A percentile compares a stretch with the other conserved stretches of the same genome.
phyloP scores from a whole-genome alignment of 768 basidiomycete species.

The Mycena latifolia region DNA sequence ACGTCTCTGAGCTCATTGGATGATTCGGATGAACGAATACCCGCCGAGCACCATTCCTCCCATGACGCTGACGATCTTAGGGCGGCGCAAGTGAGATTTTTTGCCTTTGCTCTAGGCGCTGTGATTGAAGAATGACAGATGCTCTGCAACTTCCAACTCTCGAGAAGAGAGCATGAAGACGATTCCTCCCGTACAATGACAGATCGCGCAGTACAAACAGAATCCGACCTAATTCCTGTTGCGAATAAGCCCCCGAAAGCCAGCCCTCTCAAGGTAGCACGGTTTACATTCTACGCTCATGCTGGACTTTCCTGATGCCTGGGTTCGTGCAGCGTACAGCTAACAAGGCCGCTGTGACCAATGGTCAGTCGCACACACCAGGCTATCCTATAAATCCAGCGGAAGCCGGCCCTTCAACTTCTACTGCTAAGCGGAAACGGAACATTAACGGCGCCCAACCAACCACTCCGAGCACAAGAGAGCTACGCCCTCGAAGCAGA shows the following conservation, averaged over 20 bases:
- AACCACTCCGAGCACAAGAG: constrained; percentile 49
- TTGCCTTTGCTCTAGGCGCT: background rate
- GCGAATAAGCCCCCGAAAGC: constrained; percentile 1
- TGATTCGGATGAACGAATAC: constrained; percentile 61
- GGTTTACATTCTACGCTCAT: background rate
- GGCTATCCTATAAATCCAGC: constrained; percentile 36
- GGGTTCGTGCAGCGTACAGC: constrained; percentile 25
- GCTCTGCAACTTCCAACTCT: constrained; percentile 52
- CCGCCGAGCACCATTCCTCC: constrained; percentile 41
- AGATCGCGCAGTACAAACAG: constrained; percentile 19
- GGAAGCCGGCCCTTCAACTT: constrained; percentile 49
- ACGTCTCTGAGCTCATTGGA: constrained; percentile 82
- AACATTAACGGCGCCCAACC: constrained; percentile 43
- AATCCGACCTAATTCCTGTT: background rate
- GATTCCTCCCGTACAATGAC: constrained; percentile 8
- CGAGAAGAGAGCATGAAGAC: constrained; percentile 24
- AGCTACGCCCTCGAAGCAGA: constrained; percentile 61
- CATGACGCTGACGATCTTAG: constrained; percentile 63
- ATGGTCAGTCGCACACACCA: constrained; percentile 36
- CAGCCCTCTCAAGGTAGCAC: constrained; percentile 28
- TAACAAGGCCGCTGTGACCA: constrained; percentile 33
- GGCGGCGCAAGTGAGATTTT: constrained; percentile 66
- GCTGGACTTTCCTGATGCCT: constrained; percentile 6
- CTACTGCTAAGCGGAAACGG: constrained; percentile 55
- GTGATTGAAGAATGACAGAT: constrained; percentile 44